Base-by-base conservation (phyloP, 2,329 filamentous ascomycete genomes). In the Elsinoe fawcettii region DNA sequence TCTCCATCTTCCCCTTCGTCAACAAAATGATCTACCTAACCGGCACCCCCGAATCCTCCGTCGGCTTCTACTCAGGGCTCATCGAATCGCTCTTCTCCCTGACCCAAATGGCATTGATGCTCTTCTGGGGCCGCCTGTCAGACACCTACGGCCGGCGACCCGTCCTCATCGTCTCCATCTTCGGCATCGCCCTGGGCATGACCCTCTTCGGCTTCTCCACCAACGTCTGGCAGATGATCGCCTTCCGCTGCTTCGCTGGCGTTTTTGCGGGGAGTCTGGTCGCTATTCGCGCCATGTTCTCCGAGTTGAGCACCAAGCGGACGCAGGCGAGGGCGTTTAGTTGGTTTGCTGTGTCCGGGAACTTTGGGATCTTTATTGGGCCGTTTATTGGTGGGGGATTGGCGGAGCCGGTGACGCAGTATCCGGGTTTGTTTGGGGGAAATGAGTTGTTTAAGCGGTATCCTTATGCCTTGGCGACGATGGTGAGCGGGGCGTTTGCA, bases 1-100 rank as follows among this genome's bases (percentile, higher is more conserved):
- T 91, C 74, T 83, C 79, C 67, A 89, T 92, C 68, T 87, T 92
- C 64, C 86, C 88, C 0, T 92, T 87, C 71, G 80, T 93, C 70
- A 88, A 84, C 65, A 76, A 85, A 66, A 92, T 92, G 88, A 83
- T 88, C 36, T 75, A 81, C 69, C 75, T 80, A 58, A 85, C 84
- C 59, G 87, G 86, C 8, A 71, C 92, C 1, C 69, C 76, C 1
- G 74, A 81, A 44, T 72, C 78, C n/a, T 84, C 90, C 67, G 82
- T 90, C 2, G 88, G 88, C 1, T 92, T 91, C 73, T 92, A 90
- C 74, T 82, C 78, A 58, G 88, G 88, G 1, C 73, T 90, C 11
- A 90, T 92, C 66, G 79, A 82, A 65, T 80, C 77, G 0, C 71
- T 90, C 27, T 92, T 91, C 71, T 87, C 84, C 2, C 72, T 86